Conservation (phyloP, 2,329 filamentous ascomycete species). For the Cordyceps cateniannulata region DNA sequence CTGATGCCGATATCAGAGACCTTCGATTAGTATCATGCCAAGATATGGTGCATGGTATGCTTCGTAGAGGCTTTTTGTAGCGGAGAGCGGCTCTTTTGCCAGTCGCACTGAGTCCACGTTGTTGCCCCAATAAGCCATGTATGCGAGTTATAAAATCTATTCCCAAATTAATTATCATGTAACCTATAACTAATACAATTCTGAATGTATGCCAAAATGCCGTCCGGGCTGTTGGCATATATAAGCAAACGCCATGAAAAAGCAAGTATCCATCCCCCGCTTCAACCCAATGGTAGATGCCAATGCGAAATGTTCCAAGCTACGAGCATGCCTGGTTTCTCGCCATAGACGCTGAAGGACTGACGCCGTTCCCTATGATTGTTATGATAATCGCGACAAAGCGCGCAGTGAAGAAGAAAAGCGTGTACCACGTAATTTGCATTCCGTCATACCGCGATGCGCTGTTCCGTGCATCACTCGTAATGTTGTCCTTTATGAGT, state of each 20-base stretch:
- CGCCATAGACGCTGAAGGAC: constrained; percentile 5
- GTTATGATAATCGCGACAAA: background rate
- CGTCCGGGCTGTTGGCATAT: background rate
- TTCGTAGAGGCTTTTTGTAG: background rate
- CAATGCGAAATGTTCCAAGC: constrained; percentile 9
- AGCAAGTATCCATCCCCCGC: background rate
- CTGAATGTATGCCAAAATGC: constrained; percentile 1
- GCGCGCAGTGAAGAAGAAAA: background rate
- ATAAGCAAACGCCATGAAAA: constrained; percentile 7
- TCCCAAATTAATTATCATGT: background rate
- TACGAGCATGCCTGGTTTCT: background rate
- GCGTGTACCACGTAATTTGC: background rate
- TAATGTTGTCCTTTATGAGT: constrained; percentile 1
- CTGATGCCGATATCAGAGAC: too few relatives aligned
- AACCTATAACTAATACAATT: constrained; percentile 7
- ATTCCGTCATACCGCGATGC: background rate
- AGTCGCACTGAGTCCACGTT: too few relatives aligned
- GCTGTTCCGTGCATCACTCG: background rate
- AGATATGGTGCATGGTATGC: too few relatives aligned
- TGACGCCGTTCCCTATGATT: constrained; percentile 10
- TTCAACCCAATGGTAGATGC: constrained; percentile 3
- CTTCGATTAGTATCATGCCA: too few relatives aligned
- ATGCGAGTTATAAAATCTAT: constrained; percentile 1
- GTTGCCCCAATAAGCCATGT: background rate
- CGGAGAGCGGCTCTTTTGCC: background rate